Evolutionary conservation across 257 asterid species (phyloP).

Genomic region (Paulownia fortunei): DNA sequence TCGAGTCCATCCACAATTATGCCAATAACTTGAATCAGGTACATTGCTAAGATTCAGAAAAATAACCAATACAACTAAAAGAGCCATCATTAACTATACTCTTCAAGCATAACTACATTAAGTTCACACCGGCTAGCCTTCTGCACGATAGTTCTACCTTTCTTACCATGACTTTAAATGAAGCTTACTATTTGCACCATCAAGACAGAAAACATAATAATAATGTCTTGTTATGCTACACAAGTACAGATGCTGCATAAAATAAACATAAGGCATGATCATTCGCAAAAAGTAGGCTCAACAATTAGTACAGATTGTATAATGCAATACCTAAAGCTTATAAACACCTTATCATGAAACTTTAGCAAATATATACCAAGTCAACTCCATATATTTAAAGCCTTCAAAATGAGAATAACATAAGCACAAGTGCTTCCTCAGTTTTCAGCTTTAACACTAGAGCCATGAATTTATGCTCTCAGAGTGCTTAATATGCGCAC

Average conservation of each 20-base stretch:
- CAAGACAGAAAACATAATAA: background rate
- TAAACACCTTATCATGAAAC: background rate
- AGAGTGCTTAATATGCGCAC: background rate
- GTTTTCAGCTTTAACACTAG: background rate
- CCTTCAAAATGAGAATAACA: background rate
- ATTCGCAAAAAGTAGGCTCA: background rate
- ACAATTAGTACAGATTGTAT: background rate
- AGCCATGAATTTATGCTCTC: background rate
- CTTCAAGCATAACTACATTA: no score
- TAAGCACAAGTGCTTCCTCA: background rate
- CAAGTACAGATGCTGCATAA: background rate
- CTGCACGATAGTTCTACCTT: no score
- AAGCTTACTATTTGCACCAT: no score
- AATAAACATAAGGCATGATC: background rate
- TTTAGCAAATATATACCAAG: background rate
- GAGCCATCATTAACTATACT: no score
- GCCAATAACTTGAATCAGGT: background rate
- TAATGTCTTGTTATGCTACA: background rate
- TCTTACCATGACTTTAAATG: no score
- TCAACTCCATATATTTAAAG: background rate
- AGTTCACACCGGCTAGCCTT: no score
- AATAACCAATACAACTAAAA: no score
- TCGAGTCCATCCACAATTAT: background rate
- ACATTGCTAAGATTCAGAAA: background rate
- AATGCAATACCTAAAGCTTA: background rate